Base-by-base conservation (phyloP, 106 monocot species). In the Apostasia ramifera region DNA sequence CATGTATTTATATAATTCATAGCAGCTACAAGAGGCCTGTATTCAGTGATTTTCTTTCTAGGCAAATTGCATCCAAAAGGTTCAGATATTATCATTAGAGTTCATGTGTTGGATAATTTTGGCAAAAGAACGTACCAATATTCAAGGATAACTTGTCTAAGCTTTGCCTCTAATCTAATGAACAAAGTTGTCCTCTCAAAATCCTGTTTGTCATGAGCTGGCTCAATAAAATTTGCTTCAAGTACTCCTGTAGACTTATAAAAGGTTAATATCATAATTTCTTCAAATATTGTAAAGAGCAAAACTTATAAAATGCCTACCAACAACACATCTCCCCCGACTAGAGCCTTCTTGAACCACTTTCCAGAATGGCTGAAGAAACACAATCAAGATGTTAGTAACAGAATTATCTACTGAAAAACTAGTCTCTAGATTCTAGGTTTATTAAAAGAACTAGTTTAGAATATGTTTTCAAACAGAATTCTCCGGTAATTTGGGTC, bases 141-240 rank as follows among this genome's bases (percentile, higher is more conserved):
- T 5, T 94, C 94, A 26, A 81, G 26, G 49, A 91, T 73, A 39
- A 88, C 60, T 15, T 83, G 85, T 76, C 79, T 88, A 63, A 94
- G 80, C 75, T 72, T 94, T 44, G 78, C 14, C 70, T 94, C 91
- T 61, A 94, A 70, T 26, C 91, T 81, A 68, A 85, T 83, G 64
- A 88, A 94, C 61, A 94, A 66, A 68, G 85, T 78, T 40, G 94
- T 83, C 70, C 94, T 91, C 70, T 94, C 94, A 83, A 94, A 94
- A 67, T 94, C 94, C 70, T 94, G 91, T 66, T 94, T 94, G 80
- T 94, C 94, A 81, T 94, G 94, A 70, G 94, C 90, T 44, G 94
- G 90, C 62, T 91, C 94, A 13, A 94, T 91, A 77, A 94, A 94
- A 77, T 94, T 91, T 53, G 94, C 91, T 74, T 94, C 94, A 56